These are phyloP conservation scores for Eucalyptus caleyi DNA, from an alignment of 345 rosid genomes.

Conservation along the genomic window DNA sequence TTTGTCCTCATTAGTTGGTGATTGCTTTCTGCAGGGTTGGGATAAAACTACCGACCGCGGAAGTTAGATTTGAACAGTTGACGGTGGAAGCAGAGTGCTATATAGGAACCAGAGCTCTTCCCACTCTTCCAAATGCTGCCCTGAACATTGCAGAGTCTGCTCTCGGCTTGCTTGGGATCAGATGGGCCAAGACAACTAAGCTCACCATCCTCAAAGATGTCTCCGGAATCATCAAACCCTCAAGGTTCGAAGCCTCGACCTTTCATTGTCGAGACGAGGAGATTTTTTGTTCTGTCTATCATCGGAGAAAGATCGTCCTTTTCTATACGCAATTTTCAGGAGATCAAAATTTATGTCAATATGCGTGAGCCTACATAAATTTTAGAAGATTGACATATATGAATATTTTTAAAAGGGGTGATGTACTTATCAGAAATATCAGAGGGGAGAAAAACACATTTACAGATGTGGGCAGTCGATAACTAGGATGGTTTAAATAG, in stretches of 20 bases:
- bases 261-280: not conserved
- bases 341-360: not conserved
- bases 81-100: slow-evolving; percentile 66
- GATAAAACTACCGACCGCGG: slow-evolving; percentile 63
- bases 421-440: not conserved
- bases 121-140: slow-evolving; percentile 59
- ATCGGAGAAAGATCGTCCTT: not conserved
- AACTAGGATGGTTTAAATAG: not conserved
- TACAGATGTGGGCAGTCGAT: not conserved
- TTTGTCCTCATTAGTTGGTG: not conserved
- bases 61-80: slow-evolving; percentile 60
- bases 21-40: slow-evolving; percentile 49
- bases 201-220: slow-evolving; percentile 76
- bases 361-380: not conserved
- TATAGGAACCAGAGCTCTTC: slow-evolving; percentile 75
- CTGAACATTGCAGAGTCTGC: slow-evolving; percentile 62
- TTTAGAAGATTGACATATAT: not conserved
- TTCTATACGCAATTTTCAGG: not conserved
- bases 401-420: not conserved
- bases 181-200: slow-evolving; percentile 47
- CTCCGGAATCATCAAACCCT: slow-evolving; percentile 63
- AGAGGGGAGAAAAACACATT: not conserved
- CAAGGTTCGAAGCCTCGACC: slow-evolving; percentile 19
- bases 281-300: not conserved
- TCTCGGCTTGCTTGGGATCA: slow-evolving; percentile 39